phyloP scores from a whole-genome alignment of 1,284 basidiomycete genomes.

The Cutaneotrichosporon spelunceum region DNA sequence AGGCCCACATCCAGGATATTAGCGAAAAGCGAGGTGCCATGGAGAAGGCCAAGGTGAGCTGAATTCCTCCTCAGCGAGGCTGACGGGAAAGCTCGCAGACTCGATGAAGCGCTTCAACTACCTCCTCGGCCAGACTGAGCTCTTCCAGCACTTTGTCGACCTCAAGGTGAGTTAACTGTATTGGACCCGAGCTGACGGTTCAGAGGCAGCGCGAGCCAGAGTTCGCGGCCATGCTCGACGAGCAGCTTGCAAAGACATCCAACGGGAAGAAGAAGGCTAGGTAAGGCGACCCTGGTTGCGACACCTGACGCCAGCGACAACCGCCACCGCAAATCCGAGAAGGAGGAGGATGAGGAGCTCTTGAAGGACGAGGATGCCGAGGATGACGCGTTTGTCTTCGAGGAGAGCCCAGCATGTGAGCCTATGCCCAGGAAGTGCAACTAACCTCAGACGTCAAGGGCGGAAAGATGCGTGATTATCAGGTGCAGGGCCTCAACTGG shows the following conservation, averaged over 20 bases:
- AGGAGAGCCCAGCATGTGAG: conserved; percentile 84
- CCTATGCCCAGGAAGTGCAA: conserved; percentile 14
- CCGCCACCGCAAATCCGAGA: conserved; percentile 91
- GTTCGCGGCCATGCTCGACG: conserved; percentile 83
- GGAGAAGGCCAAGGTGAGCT: conserved; percentile 48
- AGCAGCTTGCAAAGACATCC: conserved; percentile 62
- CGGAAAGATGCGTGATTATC: conserved; percentile 87
- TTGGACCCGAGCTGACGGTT: conserved; percentile 10
- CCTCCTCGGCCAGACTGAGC: conserved; percentile 87
- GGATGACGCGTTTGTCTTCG: conserved; percentile 83
- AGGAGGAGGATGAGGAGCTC: conserved; percentile 95
- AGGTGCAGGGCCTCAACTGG: conserved; percentile 96
- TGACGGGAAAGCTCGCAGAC: conserved; percentile 68
- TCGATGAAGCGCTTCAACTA: conserved; percentile 94
- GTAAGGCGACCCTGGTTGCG: conserved; percentile 54
- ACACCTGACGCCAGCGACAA: conserved; percentile 57
- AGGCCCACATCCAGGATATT: conserved; percentile 46
- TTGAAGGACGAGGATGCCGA: conserved; percentile 78
- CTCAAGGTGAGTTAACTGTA: conserved; percentile 64
- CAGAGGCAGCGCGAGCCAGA: conserved; percentile 88
- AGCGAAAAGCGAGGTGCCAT: conserved; percentile 44
- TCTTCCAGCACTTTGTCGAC: conserved; percentile 94
- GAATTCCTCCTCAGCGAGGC: background rate
- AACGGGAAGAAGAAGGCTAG: conserved; percentile 67
- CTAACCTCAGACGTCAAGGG: conserved; percentile 69